Evolutionary conservation across 2,329 filamentous ascomycete genomes (phyloP).

Genomic region (Tympanopsis confertula): DNA sequence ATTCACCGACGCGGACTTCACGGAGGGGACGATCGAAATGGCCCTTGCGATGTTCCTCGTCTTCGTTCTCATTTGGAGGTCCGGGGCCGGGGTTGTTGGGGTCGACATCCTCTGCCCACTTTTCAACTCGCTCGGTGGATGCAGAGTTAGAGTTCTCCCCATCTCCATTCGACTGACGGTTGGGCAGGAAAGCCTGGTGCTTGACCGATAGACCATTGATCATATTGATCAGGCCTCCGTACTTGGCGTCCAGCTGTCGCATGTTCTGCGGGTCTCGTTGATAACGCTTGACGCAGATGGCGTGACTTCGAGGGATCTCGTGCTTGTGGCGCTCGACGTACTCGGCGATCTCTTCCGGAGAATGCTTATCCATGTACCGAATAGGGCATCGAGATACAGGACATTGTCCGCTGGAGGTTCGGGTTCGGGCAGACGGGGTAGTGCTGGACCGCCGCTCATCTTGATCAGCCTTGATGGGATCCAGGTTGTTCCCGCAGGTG

Average conservation of each 20-base stretch:
- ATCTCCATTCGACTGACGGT: not conserved
- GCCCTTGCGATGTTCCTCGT: not conserved
- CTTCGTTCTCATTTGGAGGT: not conserved
- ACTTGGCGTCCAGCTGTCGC: not conserved
- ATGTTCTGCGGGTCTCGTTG: not conserved
- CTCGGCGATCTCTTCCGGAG: not conserved
- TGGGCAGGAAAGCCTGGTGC: not conserved
- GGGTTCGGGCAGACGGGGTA: not conserved
- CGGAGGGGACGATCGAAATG: not conserved
- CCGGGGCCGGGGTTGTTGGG: not conserved
- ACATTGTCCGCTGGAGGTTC: not conserved
- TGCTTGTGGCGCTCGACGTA: slow-evolving; percentile 1
- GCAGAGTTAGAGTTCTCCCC: not conserved
- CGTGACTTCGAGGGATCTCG: not conserved
- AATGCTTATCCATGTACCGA: not conserved
- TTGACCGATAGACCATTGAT: not conserved
- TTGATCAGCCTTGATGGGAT: not conserved
- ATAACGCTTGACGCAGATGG: not conserved
- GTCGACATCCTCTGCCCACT: slow-evolving; percentile 1
- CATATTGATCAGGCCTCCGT: not conserved
- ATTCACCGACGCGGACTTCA: not conserved
- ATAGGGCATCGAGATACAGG: not conserved
- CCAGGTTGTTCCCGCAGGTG: not conserved
- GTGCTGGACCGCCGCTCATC: not conserved
- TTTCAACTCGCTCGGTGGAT: slow-evolving; percentile 1